phyloP scores from a whole-genome alignment of 2,329 filamentous ascomycete species.

The Huntiella savannae region DNA sequence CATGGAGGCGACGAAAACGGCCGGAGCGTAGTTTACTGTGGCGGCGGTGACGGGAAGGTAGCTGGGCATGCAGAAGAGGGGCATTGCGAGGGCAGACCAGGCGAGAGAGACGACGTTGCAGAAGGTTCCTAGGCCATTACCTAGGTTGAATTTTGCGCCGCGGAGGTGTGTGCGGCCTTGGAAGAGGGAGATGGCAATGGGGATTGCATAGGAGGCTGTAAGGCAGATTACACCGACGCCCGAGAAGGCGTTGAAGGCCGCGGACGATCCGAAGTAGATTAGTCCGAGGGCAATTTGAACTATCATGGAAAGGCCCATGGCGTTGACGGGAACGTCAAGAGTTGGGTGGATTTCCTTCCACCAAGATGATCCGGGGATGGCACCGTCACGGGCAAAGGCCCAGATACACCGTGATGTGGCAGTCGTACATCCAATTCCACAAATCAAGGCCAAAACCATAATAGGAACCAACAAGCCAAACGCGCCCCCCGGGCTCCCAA shows the following conservation, averaged over 20 bases:
- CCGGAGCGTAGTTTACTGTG: constrained; percentile 55
- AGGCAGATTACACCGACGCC: constrained; percentile 51
- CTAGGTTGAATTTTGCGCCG: constrained; percentile 40
- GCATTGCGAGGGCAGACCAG: constrained; percentile 50
- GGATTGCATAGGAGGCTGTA: constrained; percentile 48
- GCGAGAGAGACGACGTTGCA: constrained; percentile 46
- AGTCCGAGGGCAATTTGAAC: constrained; percentile 44
- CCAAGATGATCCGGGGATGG: constrained; percentile 41
- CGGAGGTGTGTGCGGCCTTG: constrained; percentile 40
- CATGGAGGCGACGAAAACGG: constrained; percentile 51
- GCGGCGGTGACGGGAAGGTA: constrained; percentile 36
- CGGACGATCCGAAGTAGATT: constrained; percentile 49
- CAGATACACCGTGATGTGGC: constrained; percentile 48
- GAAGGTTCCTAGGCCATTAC: constrained; percentile 33
- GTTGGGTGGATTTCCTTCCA: constrained; percentile 43
- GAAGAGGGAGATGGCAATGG: constrained; percentile 44
- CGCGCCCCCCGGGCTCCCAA: constrained; percentile 40
- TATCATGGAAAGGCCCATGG: constrained; percentile 52
- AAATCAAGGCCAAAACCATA: constrained; percentile 46
- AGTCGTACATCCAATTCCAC: constrained; percentile 50
- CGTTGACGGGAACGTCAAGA: constrained; percentile 48
- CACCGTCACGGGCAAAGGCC: constrained; percentile 52
- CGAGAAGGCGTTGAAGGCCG: constrained; percentile 56
- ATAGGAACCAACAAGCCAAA: constrained; percentile 45
- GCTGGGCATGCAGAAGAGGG: constrained; percentile 57